phyloP scores from a whole-genome alignment of 208 protist genomes.

The Crithidia sp. region DNA sequence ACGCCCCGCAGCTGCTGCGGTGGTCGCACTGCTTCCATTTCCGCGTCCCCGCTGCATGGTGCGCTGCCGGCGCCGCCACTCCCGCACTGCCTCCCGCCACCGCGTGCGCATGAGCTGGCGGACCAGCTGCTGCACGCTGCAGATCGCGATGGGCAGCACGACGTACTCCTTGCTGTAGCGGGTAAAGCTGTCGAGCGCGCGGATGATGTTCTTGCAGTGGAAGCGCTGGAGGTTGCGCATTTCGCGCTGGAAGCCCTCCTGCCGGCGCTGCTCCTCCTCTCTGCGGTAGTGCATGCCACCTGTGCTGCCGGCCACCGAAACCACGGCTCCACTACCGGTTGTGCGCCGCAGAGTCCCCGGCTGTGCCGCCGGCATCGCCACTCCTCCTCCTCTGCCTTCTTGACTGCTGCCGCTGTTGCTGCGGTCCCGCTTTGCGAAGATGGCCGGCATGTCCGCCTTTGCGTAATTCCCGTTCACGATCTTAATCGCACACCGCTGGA shows the following conservation, averaged over 20 bases:
- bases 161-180: conserved; percentile 82
- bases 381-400: neutral
- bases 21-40: neutral
- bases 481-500: conserved; percentile 63
- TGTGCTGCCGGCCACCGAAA: too few relatives aligned
- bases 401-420: conserved; percentile 7
- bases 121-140: conserved; percentile 76
- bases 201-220: conserved; percentile 76
- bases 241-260: conserved; percentile 49
- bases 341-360: conserved; percentile 18
- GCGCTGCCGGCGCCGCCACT: conserved; percentile 15
- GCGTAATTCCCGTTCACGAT: conserved; percentile 28
- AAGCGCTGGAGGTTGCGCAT: conserved; percentile 84
- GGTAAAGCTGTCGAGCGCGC: conserved; percentile 76
- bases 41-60: neutral
- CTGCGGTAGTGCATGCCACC: conserved; percentile 22
- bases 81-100: conserved; percentile 32
- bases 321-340: neutral
- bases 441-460: conserved; percentile 3
- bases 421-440: conserved; percentile 5
- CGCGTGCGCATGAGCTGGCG: conserved; percentile 37
- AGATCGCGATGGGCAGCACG: conserved; percentile 82
- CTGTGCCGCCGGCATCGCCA: neutral
- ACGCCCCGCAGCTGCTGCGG: neutral
- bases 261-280: conserved; percentile 26